phyloP scores from a whole-genome alignment of 352 stramenopile species.

The Phytophthora cactorum region DNA sequence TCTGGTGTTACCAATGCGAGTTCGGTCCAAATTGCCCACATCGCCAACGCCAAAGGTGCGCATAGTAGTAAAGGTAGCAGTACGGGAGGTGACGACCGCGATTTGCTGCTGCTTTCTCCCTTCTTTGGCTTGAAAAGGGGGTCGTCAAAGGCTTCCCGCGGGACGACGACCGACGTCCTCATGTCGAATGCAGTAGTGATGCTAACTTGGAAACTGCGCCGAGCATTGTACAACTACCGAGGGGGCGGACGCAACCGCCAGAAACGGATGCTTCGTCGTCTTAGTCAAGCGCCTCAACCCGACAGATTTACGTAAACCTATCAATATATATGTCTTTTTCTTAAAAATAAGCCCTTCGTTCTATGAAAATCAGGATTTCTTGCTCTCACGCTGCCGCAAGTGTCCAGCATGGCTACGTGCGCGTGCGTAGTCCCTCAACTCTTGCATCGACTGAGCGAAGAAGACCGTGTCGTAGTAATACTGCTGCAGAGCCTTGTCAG shows the following conservation, averaged over 20 bases:
- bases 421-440: conserved; percentile 41
- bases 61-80: conserved; percentile 25
- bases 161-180: conserved; percentile 9
- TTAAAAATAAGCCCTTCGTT: background rate
- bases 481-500: conserved; percentile 47
- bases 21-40: conserved; percentile 28
- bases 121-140: conserved; percentile 1
- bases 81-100: conserved; percentile 5
- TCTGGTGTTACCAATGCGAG: conserved; percentile 14
- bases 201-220: too few species aligned
- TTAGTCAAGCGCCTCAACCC: too few species aligned
- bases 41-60: conserved; percentile 11
- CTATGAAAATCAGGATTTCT: background rate
- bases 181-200: background rate
- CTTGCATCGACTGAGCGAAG: conserved; percentile 58
- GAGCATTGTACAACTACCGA: too few species aligned
- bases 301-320: too few species aligned
- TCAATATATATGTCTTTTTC: too few species aligned
- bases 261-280: too few species aligned
- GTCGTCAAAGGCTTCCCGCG: conserved; percentile 9
- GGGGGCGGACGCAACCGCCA: too few species aligned
- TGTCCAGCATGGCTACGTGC: conserved; percentile 20
- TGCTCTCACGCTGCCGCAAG: conserved; percentile 13
- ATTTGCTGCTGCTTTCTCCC: background rate
- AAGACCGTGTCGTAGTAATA: conserved; percentile 69